phyloP scores from a whole-genome alignment of 2,329 filamentous ascomycete genomes.

The Exophiala calicioides region DNA sequence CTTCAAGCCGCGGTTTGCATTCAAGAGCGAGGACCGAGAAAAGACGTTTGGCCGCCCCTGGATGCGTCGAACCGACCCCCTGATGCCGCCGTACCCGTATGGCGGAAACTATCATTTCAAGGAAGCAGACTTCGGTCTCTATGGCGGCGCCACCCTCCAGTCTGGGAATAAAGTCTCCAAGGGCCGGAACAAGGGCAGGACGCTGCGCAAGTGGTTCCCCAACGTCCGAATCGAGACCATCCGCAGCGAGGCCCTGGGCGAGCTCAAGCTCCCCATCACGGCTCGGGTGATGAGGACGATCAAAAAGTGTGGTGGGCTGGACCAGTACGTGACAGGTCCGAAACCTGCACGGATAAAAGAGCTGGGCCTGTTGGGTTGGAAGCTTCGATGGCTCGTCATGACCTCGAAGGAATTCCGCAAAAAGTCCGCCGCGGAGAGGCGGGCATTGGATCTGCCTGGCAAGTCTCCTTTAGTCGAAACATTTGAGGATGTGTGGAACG shows the following conservation, averaged over 20 bases:
- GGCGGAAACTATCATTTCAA: conserved; percentile 46
- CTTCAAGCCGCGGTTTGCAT: conserved; percentile 26
- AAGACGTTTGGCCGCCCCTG: conserved; percentile 20
- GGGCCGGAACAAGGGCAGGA: conserved; percentile 51
- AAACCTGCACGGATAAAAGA: conserved; percentile 78
- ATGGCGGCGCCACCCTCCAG: conserved; percentile 47
- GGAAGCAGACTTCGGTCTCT: conserved; percentile 51
- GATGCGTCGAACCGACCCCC: conserved; percentile 26
- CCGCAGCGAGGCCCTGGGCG: conserved; percentile 45
- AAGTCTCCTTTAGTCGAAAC: conserved; percentile 39
- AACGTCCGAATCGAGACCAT: conserved; percentile 52
- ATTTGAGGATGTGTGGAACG: conserved; percentile 44
- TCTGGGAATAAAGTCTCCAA: conserved; percentile 55
- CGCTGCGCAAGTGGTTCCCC: conserved; percentile 51
- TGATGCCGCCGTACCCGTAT: conserved; percentile 50
- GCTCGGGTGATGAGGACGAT: conserved; percentile 57
- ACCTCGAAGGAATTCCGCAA: conserved; percentile 69
- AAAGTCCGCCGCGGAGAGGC: conserved; percentile 66
- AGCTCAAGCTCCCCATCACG: conserved; percentile 49
- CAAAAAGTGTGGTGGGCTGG: conserved; percentile 82
- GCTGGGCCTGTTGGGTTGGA: conserved; percentile 87
- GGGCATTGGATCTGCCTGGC: conserved; percentile 63
- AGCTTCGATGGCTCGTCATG: conserved; percentile 85
- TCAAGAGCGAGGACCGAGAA: conserved; percentile 27
- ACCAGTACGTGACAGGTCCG: conserved; percentile 84